Evolutionary conservation across 2,329 filamentous ascomycete genomes (phyloP), one percentile per base, ranked within the genome.

Genomic region (Claviceps pusilla): DNA sequence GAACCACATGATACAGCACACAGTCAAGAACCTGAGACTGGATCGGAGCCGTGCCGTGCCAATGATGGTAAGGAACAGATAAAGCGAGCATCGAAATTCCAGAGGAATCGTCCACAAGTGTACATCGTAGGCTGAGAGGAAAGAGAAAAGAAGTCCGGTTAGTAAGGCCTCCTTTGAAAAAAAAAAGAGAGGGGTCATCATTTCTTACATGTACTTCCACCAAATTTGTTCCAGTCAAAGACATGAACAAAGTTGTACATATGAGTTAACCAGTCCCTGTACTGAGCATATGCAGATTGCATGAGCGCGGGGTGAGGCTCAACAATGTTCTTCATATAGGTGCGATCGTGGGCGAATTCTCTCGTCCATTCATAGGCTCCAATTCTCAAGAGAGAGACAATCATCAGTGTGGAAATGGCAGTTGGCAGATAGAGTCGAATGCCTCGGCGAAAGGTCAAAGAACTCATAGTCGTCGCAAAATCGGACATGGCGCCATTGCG

Each of bases 31-130:
- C 24, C 79, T 69, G 48, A 72, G 59, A 28, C 55, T 55, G 11
- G 67, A 70, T 42, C 70, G 69, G 37, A 79, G 62, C 31, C 74
- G 69, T 6, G 75, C 74, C 10, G 75, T 71, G 24, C 71, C 78
- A 4, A 80, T 56, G 28, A 80, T 64, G 12, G 72, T 69, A 7
- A 81, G 65, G 63, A 82, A 82, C 10, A 82, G 70, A 55, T 77
- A 70, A 62, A 83, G 73, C 2, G 77, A 80, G 63, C 75, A 77
- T 56, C 76, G 71, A 60, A 79, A 80, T 63, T 83, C 79, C 49
- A 80, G 73, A 3, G 79, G 79, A 47, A 83, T 82, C 5, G 80
- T 82, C 79, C 79, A 83, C 29, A 82, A 65, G 57, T 83, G 79
- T 31, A 77, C 71, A 60, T 82, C 77, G 60, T 80, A 79, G 28